Base-by-base conservation (phyloP, 305 asterid genomes). In the Fraxinus floribunda region DNA sequence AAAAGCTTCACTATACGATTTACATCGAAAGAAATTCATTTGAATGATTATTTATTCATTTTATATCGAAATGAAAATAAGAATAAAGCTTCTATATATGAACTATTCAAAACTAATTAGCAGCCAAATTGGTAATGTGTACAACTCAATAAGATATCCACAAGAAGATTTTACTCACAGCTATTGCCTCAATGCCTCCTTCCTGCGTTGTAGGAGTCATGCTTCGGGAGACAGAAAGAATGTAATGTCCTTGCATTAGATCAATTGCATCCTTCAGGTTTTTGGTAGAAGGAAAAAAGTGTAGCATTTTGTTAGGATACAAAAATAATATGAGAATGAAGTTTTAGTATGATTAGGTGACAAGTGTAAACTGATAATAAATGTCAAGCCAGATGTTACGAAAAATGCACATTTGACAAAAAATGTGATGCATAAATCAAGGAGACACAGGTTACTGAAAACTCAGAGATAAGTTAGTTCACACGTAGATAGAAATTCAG, bases 241-340 rank as follows among this genome's bases (percentile, higher is more conserved):
- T 97, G 77, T 91, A 97, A 80, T 95, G 97, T 81, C 99, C 99
- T 91, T 97, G 99, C 84, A 93, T 74, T 75, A 97, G 86, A 89
- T 97, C 99, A 86, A 88, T 90, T 75, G 98, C 94, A 88, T 97
- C 98, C 99, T 97, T 88, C 87, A 90, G 75, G 55, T 75, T 85
- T 78, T 36, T 72, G 81, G 82, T 82, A 82, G 78, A 79, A 76
- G 35, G 60, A 29, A 49, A 76, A 36, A 84, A 30, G 75, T 57
- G 64, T 79, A 84, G 86, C 72, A 78, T 74, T 80, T 71, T 18
- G 64, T 76, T 66, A 79, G 60, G 79, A 82, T 36, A 52, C 62
- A 29, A 35, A 41, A 71, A 83, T 34, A 79, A 75, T 80, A 87
- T 75, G 76, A 78, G 83, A 78, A 81, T 7, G 60, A 35, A 79